Conservation (phyloP, 257 asterid species). For the Penstemon newberryi region DNA sequence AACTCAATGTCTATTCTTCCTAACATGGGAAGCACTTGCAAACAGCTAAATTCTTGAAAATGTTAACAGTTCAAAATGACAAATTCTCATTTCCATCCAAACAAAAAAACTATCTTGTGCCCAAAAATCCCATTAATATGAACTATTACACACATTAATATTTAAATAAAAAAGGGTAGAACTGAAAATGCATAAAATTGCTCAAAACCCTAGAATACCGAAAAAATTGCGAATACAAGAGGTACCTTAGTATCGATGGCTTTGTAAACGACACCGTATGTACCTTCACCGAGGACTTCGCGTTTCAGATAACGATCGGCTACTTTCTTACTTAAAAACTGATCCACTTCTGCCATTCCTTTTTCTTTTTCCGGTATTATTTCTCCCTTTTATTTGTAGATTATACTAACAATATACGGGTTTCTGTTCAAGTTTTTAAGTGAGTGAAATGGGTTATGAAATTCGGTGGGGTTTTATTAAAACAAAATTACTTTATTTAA, state of each 20-base stretch:
- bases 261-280: constrained; percentile 89
- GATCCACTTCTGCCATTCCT: constrained; percentile 58
- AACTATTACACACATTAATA: neutral
- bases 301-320: constrained; percentile 87
- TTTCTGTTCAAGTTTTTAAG: no score
- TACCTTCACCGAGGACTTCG: constrained; percentile 87
- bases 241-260: constrained; percentile 88
- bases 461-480: no score
- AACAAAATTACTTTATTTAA: no score
- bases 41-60: neutral
- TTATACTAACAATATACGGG: no score
- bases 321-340: constrained; percentile 57
- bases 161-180: neutral
- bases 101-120: neutral
- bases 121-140: neutral
- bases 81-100: no score
- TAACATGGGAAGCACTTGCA: neutral
- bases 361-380: neutral
- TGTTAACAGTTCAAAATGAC: neutral
- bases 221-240: neutral
- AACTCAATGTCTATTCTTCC: neutral
- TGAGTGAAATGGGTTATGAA: neutral
- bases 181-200: neutral
- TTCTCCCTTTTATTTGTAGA: neutral
- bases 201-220: constrained; percentile 28